Base-by-base conservation (phyloP, 768 basidiomycete genomes). In the Pisolithus tinctorius region DNA sequence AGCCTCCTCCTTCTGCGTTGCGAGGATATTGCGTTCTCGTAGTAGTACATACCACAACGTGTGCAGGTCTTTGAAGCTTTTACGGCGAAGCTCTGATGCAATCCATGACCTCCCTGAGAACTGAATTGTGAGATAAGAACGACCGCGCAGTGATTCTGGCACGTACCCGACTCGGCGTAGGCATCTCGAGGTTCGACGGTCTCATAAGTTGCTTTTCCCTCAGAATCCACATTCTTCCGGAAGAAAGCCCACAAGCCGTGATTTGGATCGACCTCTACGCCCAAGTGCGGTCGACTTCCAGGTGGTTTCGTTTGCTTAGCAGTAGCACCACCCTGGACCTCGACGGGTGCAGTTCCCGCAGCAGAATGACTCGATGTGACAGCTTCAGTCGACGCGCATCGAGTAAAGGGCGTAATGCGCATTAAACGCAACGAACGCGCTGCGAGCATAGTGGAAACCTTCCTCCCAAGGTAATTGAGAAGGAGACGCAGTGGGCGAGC, bases 11-110 rank as follows among this genome's bases (percentile, higher is more conserved):
- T 73, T 76, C 67, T 98, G 94, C 8, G 93, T 91, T 9, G 88
- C 86, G 51, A 97, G 75, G 26, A 95, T 73, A 69, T 98, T 99
- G 4, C 88, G 80, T 68, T 99, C 96, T 56, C 91, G 77, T 43
- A 93, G 61, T 25, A 92, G 72, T 45, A 97, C 76, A 65, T 95
- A 97, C 95, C 96, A 99, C 36, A 99, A 75, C 8, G 84, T 88
- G 67, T 99, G 96, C 55, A 99, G 72, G 63, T 98, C 94, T 53
- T 81, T 79, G 74, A 98, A 98, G 56, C 83, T 88, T 69, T 97
- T 97, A 48, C 85, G 74, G 36, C 96, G 79, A 43, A 99, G 76
- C 62, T 98, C 96, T 9, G 80, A 75, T 6, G 93, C 85, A 48
- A 71, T 77, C 94, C 94, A 98, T 25, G 88, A 74, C 48, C 95